phyloP scores from a whole-genome alignment of 768 basidiomycete species.

The Boletus subcaerulescens region DNA sequence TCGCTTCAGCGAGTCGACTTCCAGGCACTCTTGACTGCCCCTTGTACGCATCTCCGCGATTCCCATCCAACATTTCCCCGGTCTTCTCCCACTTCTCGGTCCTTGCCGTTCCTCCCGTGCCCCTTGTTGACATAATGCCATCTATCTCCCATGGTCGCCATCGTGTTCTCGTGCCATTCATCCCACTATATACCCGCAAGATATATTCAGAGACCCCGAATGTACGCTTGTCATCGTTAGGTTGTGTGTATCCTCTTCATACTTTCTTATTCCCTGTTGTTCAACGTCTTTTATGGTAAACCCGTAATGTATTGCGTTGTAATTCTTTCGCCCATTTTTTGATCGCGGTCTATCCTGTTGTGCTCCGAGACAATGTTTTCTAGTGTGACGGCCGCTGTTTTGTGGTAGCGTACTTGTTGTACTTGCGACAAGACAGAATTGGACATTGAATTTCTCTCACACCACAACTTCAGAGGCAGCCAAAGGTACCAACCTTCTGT shows the following conservation, averaged over 20 bases:
- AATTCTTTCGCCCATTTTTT: neutral
- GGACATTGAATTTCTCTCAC: neutral
- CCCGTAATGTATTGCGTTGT: slow-evolving; percentile 3
- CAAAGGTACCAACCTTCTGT: no score
- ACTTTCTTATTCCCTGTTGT: slow-evolving; percentile 12
- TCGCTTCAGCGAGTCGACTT: neutral
- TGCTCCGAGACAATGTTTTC: neutral
- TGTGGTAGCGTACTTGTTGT: slow-evolving; percentile 11
- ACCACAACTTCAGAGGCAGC: no score
- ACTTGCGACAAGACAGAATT: slow-evolving; percentile 6
- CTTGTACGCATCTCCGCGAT: neutral
- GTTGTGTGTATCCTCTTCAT: slow-evolving; percentile 15
- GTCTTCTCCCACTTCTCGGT: neutral
- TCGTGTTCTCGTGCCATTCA: neutral
- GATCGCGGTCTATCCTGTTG: neutral
- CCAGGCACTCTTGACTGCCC: neutral
- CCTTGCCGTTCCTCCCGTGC: neutral
- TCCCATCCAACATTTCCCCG: neutral
- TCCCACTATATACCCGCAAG: slow-evolving; percentile 3
- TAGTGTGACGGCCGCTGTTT: neutral
- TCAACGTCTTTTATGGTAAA: neutral
- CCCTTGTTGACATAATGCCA: neutral
- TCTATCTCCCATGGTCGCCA: neutral
- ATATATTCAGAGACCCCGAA: slow-evolving; percentile 10
- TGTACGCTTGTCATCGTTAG: slow-evolving; percentile 18